These are phyloP conservation scores for Penicillium tannophilum DNA, from an alignment of 495 filamentous ascomycete genomes.

Conservation along the genomic window DNA sequence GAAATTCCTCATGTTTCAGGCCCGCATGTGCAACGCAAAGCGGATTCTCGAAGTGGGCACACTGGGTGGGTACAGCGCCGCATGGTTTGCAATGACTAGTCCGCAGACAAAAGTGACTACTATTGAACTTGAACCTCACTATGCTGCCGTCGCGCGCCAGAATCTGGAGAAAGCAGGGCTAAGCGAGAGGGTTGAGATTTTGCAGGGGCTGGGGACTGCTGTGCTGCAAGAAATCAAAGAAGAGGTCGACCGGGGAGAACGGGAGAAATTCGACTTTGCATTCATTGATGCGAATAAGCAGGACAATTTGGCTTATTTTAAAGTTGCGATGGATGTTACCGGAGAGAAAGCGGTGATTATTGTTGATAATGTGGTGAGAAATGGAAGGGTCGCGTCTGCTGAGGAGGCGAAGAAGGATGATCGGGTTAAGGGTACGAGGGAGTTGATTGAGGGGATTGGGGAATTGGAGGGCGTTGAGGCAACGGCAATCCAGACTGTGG, in stretches of 20 bases:
- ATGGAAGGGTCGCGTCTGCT: constrained; percentile 5
- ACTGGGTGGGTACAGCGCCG: background rate
- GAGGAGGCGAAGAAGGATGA: constrained; percentile 4
- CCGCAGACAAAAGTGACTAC: no score
- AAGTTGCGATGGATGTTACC: background rate
- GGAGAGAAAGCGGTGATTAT: background rate
- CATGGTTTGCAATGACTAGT: no score
- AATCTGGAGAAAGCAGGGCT: no score
- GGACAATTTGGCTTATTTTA: constrained; percentile 4
- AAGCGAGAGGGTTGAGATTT: no score
- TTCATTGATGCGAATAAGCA: constrained; percentile 11
- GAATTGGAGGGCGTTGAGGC: background rate
- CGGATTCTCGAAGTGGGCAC: constrained; percentile 3
- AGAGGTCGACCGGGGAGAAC: background rate
- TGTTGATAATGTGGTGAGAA: no score
- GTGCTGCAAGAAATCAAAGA: no score
- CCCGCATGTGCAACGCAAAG: constrained; percentile 10
- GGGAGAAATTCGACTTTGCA: background rate
- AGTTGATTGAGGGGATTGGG: constrained; percentile 2
- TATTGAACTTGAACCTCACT: no score
- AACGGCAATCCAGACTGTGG: no score
- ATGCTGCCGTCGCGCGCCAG: no score
- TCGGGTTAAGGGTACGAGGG: constrained; percentile 1
- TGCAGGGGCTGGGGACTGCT: no score
- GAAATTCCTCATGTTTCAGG: constrained; percentile 7